Evolutionary conservation across 352 stramenopile genomes (phyloP).

Genomic region (Bremia lactucae): DNA sequence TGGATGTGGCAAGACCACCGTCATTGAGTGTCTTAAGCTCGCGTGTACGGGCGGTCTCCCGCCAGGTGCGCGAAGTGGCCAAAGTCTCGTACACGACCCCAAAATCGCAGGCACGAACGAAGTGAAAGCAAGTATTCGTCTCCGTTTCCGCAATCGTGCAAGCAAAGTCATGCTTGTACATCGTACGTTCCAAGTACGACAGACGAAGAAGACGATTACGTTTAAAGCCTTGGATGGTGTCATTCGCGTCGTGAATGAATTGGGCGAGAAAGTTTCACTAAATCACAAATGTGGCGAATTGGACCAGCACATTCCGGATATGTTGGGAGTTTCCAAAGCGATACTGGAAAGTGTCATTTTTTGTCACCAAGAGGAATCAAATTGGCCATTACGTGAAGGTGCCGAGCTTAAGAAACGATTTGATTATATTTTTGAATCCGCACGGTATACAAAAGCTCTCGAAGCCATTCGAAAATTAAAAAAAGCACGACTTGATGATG

Average conservation of each 20-base stretch:
- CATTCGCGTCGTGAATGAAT: constrained; percentile 84
- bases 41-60: constrained; percentile 91
- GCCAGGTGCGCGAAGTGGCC: constrained; percentile 78
- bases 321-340: constrained; percentile 94
- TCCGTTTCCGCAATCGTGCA: constrained; percentile 90
- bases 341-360: constrained; percentile 99
- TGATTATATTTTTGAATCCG: constrained; percentile 99
- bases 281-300: constrained; percentile 93
- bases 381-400: constrained; percentile 94
- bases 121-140: constrained; percentile 73
- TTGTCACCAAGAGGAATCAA: constrained; percentile 97
- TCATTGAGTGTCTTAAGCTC: constrained; percentile 99
- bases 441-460: constrained; percentile 96
- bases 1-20: constrained; percentile 98
- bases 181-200: constrained; percentile 90
- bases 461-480: constrained; percentile 93
- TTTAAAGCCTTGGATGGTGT: constrained; percentile 97
- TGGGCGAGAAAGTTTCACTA: constrained; percentile 86
- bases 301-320: constrained; percentile 88
- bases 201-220: constrained; percentile 82
- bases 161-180: constrained; percentile 88
- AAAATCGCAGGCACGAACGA: constrained; percentile 89
- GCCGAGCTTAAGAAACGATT: constrained; percentile 98
- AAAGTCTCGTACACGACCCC: constrained; percentile 96
- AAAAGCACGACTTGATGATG: constrained; percentile 62